Percentiles rank a stretch among this genome's conserved stretches.
Conservation (phyloP, 345 rosid genomes). For the Balakata baccata region DNA sequence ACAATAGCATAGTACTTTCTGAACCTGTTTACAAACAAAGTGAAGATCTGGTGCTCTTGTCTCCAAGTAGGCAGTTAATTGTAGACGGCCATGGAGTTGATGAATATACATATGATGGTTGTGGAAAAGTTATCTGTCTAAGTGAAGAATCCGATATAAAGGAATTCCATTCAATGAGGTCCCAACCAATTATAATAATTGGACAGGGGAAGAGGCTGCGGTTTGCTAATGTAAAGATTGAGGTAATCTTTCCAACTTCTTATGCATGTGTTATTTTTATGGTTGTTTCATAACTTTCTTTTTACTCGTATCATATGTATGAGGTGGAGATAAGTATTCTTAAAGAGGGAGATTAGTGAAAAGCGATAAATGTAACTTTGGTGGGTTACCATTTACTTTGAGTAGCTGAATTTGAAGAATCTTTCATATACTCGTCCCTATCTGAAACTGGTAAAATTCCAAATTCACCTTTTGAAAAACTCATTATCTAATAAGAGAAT, state of each 20-base stretch:
- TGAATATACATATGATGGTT: constrained; percentile 85
- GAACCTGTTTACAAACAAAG: constrained; percentile 65
- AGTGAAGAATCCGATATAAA: constrained; percentile 53
- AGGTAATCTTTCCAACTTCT: constrained; percentile 48
- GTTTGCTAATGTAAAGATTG: constrained; percentile 78
- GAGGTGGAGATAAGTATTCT: background rate
- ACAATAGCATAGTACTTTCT: constrained; percentile 61
- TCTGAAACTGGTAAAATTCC: background rate
- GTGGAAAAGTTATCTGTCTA: constrained; percentile 69
- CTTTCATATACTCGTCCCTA: no score
- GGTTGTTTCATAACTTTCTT: constrained; percentile 6
- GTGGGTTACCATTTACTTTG: background rate
- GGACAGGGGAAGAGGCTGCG: constrained; percentile 93
- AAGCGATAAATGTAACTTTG: background rate
- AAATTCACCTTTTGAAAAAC: background rate
- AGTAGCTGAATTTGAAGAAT: background rate
- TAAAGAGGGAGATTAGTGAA: background rate
- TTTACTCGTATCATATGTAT: background rate
- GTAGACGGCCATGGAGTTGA: constrained; percentile 79
- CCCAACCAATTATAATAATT: constrained; percentile 72
- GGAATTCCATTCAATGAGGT: constrained; percentile 41
- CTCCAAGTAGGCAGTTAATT: constrained; percentile 71
- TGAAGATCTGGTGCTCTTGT: constrained; percentile 78
- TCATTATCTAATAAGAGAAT: background rate
- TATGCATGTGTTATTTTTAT: constrained; percentile 3